A percentile compares a stretch with the other conserved stretches of the same genome.
These are phyloP conservation scores for Tulasnella sp. DNA, from an alignment of 768 basidiomycete species.

Conservation along the genomic window DNA sequence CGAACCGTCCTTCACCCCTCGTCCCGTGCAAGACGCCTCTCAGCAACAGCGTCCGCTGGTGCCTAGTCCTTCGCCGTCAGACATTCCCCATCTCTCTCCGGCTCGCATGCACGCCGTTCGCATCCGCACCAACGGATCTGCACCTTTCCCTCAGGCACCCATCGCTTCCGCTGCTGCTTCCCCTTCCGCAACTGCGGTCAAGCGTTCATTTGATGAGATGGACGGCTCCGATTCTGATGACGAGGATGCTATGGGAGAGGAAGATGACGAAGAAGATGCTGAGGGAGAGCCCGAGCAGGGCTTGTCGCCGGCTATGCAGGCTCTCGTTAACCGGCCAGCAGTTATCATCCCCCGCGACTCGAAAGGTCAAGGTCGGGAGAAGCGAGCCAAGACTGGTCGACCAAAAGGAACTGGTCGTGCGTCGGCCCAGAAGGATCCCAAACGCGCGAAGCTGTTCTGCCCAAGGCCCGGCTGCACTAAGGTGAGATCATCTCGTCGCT, in stretches of 20 bases:
- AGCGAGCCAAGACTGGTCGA: constrained; percentile 30
- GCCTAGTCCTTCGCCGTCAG: constrained; percentile 25
- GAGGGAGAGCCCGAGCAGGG: constrained; percentile 18
- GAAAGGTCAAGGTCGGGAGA: constrained; percentile 15
- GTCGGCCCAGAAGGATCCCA: constrained; percentile 29
- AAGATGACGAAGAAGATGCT: constrained; percentile 30
- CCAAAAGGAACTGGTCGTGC: constrained; percentile 23
- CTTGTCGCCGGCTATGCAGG: constrained; percentile 20
- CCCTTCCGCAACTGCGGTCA: neutral
- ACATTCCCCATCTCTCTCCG: constrained; percentile 18
- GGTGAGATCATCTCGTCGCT: constrained; percentile 42
- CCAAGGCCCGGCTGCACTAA: constrained; percentile 55
- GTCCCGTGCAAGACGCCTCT: neutral
- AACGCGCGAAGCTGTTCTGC: constrained; percentile 29
- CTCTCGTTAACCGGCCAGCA: neutral
- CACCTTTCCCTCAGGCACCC: constrained; percentile 16
- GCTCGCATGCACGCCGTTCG: constrained; percentile 16
- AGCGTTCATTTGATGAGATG: constrained; percentile 28
- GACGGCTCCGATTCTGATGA: neutral
- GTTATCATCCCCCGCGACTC: constrained; percentile 8
- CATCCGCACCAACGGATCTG: constrained; percentile 19
- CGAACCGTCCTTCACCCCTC: constrained; percentile 10
- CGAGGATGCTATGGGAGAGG: constrained; percentile 15
- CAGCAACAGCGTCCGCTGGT: neutral
- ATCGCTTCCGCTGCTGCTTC: constrained; percentile 8